Base-by-base conservation (phyloP, 176 grass and related monocot species). In the Chrysopogon serrulatus region DNA sequence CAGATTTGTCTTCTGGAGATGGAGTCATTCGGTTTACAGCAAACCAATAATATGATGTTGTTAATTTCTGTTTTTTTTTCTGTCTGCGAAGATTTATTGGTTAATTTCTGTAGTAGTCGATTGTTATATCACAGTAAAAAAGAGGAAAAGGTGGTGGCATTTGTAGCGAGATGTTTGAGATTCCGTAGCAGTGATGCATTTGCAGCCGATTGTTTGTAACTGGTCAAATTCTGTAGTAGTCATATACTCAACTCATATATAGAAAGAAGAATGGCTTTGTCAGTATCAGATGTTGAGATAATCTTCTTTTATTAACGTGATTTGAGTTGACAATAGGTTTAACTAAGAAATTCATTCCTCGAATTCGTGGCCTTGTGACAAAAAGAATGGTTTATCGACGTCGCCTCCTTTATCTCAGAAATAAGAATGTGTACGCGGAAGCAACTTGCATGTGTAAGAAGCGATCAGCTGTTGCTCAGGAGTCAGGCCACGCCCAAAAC, bases 51-150 rank as follows among this genome's bases (percentile, higher is more conserved):
- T 92, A 64, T 62, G 78, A 71, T 86, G 44, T 70, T 56, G 64
- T 89, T 89, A 81, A 23, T 53, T 53, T 53, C 79, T 78, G 59
- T 15, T 33, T 89, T 73, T 85, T 74, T 88, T 9, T 15, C 74
- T 65, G 35, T 30, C 36, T 74, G 42, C 1, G 17, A 2, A 71
- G 70, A 85, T 92, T 79, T 68, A 64, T 90, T 90, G 80, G 84
- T 87, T 90, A 75, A 42, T 87, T 90, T 84, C 40, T 79, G 68
- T 80, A 80, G 19, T 69, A 87, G 75, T 74, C 72, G 8, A 68
- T 81, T 70, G 30, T 83, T 75, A 80, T 75, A 59, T 49, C 66
- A 86, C 56, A 82, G 83, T 73, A 24, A 77, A 47, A 77, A 83
- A 74, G 69, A 79, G 49, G 79, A 75, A 65, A 74, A 61, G 49